phyloP scores from a whole-genome alignment of 345 rosid species.

The rapeseed (Brassica napus) region Da-Ae NC_063435.1:1826501-1827000 shows the following conservation, averaged over 20 bases:
- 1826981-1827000: constrained; percentile 8
- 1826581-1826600: not conserved
- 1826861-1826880: constrained; percentile 39
- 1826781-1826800: not conserved
- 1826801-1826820: not conserved
- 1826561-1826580: not conserved
- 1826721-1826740: not conserved
- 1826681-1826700: not conserved
- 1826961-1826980: constrained; percentile 18
- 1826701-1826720: not conserved
- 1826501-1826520: constrained; percentile 30
- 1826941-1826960: constrained; percentile 14
- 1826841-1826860: constrained; percentile 35
- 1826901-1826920: constrained; percentile 16
- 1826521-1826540: constrained; percentile 5
- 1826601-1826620: not conserved
- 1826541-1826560: not conserved
- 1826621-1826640: not conserved
- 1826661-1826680: not conserved
- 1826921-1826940: constrained; percentile 15
- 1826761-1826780: not conserved
- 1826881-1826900: constrained; percentile 17
- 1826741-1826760: constrained; percentile 1
- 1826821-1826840: not conserved
- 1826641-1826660: not conserved